Base-by-base conservation (phyloP, 805 yeast genomes). In the Cyberlindnera galapagoensis region DNA sequence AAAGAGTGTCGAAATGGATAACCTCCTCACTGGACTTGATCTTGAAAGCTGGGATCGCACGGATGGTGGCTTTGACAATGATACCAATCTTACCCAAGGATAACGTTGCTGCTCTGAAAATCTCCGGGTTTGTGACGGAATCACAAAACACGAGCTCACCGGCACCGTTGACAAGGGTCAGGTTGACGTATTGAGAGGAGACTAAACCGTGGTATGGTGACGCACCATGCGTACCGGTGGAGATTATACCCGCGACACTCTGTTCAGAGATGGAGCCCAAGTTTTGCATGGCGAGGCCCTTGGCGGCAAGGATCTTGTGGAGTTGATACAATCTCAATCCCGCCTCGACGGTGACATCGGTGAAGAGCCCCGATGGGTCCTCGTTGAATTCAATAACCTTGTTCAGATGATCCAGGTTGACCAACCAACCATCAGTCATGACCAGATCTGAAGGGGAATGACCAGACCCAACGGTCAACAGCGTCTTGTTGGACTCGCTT, bases 201-300 rank as follows among this genome's bases (percentile, higher is more conserved):
- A 90, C 82, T 22, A 88, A 65, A 1, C 97, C 97, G 50, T 92
- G 97, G 54, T 71, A 84, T 25, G 90, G 94, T 8, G 95, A 79
- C 1, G 97, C 82, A 7, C 98, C 98, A 52, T 90, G 98, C 1
- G 97, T 87, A 18, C 97, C 97, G 0, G 97, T 90, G 2, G 95
- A 81, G 27, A 92, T 86, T 43, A 88, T 76, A n/a, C 98, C 98
- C 4, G 94, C 97, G 17, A 87, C 67, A 11, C 94, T 82, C 55
- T 90, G 97, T 40, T 86, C 96, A 24, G 92, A 76, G 33, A 90
- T 90, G 1, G 97, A 87, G 1, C 97, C 97, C 48, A 92, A 63
- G 49, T 83, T 90, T 57, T 90, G 97, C 36, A 90, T 64, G 5
- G 95, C 94, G 38, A 85, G 69, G 1, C 81, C 80, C 41, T 72